Evolutionary conservation across 441 rosid species (phyloP), one percentile per base, ranked within the genome.

Genomic region (Jatropha multifida): DNA sequence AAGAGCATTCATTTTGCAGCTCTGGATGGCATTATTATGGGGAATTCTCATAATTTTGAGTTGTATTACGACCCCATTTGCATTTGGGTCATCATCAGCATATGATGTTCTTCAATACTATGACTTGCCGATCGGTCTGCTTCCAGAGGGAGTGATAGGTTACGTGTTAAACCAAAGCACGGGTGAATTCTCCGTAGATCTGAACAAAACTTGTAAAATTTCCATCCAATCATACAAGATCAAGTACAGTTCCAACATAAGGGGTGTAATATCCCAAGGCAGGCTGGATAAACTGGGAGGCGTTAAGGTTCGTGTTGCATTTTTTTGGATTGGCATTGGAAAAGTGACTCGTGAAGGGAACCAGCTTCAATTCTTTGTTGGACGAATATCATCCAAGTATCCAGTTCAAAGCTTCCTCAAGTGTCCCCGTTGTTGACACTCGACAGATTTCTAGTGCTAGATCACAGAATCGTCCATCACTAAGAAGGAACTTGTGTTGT

Each of bases 241-340:
- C 20, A 23, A 15, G 11, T 15, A 63, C 62, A 9, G 13, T 0
- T 3, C 62, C 11, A 12, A 17, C 20, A 54, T 15, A 13, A 54
- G 58, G 15, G 58, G 92, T 23, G 75, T 73, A 49, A 74, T 86
- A 56, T 65, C 85, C 63, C 75, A 77, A 8, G 85, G 79, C 62
- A 79, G 48, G 78, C 79, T 86, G 65, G 62, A 15, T 5, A 81
- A 83, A 6, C 79, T 88, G 83, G 72, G 78, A 20, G 88, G 88
- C 18, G 81, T 81, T 18, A 72, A 76, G 8, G 89, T 88, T 13
- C 81, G 77, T 75, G 86, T 90, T 4, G 71, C 88, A 48, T 75
- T 88, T 8, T 48, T 93, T 15, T 93, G 97, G 97, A 58, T 88
- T 20, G 83, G 81, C 79, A 93, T 88, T 20, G 84, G 76, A 41